Evolutionary conservation across 169 alveolate genomes (phyloP).

Genomic region (Theileria sp.): DNA sequence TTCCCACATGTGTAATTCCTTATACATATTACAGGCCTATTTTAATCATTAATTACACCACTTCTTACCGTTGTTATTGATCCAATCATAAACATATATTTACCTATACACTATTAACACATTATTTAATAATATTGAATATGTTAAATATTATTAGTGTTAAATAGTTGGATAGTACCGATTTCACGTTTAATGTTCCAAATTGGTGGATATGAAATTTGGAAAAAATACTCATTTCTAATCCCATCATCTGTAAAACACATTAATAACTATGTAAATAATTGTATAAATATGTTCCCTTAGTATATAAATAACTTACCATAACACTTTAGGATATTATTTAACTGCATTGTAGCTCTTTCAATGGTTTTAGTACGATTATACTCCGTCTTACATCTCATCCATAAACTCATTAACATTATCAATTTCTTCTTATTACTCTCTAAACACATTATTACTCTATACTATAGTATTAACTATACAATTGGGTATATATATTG

Average conservation of each 20-base stretch:
- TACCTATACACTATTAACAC: conserved; percentile 28
- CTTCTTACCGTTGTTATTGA: conserved; percentile 54
- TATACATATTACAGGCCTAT: conserved; percentile 71
- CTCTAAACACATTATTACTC: conserved; percentile 15
- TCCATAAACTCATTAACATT: conserved; percentile 70
- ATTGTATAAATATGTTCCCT: no score
- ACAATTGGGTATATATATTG: neutral
- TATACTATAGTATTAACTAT: neutral
- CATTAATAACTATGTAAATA: neutral
- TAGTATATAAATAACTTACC: no score
- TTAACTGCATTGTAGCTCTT: conserved; percentile 71
- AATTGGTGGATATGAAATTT: conserved; percentile 66
- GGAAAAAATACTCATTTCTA: conserved; percentile 68
- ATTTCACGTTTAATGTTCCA: conserved; percentile 75
- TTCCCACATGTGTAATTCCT: conserved; percentile 77
- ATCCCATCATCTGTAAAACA: neutral
- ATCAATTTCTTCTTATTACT: conserved; percentile 47
- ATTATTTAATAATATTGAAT: neutral
- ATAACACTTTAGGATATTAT: neutral
- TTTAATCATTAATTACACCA: neutral
- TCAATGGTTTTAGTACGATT: conserved; percentile 68
- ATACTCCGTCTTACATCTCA: conserved; percentile 72
- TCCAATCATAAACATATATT: conserved; percentile 70
- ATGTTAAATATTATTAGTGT: no score
- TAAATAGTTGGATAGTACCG: conserved; percentile 5